Base-by-base conservation (phyloP, 495 filamentous ascomycete species). In the Amphirosellinia nigrospora region DNA sequence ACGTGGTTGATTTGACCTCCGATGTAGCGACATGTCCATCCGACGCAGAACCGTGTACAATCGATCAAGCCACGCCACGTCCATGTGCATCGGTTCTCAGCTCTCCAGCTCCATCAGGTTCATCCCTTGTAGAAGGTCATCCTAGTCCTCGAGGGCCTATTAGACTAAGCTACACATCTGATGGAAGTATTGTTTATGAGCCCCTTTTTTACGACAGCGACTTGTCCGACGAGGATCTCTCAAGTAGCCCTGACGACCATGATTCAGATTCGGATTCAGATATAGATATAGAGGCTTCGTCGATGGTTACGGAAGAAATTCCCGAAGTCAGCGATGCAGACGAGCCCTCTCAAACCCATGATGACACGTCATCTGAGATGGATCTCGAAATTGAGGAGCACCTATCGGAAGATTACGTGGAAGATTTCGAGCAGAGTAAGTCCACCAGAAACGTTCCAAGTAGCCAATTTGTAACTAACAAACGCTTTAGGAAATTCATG, bases 1-100 rank as follows among this genome's bases (percentile, higher is more conserved):
- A 75, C 46, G 71, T 79, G 23, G 74, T 77, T 10, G 76, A 81
- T 52, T 72, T 81, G 30, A 81, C 78, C 9, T 78, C 74, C 13
- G 78, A 81, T 26, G 30, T 36, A 21, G 55, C 73, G 52, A 75
- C 73, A 46, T 46, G 41, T 19, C 64, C 73, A 38, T 65, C 62
- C 11, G 58, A 72, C 19, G 46, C 41, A 34, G 65, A 50, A 38
- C 28, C 21, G 19, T 26, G 30, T 46, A 59, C 28, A 46, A 41
- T 46, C 39, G 43, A 21, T 41, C 66, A 45, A 52, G 15, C 4
- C 30, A 34, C 39, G 3, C 56, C n/a, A 32, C 32, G 2, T 8
- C 39, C 30, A 36, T 26, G 15, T 16, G 15, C 10, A 21, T n/a
- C 34, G 23, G 39, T 7, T n/a, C 0, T 43, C 23, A 15, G 36